phyloP scores from a whole-genome alignment of 106 monocot species.

The Apostasia shenzhenica region DNA sequence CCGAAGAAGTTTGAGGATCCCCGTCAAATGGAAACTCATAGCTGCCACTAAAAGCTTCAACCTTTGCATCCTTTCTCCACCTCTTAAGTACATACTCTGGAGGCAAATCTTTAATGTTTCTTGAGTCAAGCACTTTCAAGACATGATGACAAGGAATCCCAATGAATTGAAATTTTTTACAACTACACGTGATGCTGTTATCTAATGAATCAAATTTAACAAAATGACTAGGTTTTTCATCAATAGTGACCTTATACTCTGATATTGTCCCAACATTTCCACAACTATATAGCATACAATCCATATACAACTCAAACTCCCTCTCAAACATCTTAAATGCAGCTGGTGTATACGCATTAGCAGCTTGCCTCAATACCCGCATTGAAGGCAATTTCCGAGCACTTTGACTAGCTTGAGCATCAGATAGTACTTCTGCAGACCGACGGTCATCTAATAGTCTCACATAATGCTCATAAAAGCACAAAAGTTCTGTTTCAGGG shows the following conservation, averaged over 20 bases:
- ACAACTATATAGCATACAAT: slow-evolving; percentile 46
- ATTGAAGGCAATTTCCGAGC: slow-evolving; percentile 42
- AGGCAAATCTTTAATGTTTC: slow-evolving; percentile 73
- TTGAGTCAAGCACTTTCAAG: slow-evolving; percentile 60
- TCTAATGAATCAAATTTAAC: slow-evolving; percentile 52
- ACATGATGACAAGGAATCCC: slow-evolving; percentile 69
- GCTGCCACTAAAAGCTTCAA: slow-evolving; percentile 15
- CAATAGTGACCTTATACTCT: slow-evolving; percentile 43
- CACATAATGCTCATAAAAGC: slow-evolving; percentile 45
- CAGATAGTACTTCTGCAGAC: slow-evolving; percentile 39
- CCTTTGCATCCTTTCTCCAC: slow-evolving; percentile 68
- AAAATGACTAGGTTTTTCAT: slow-evolving; percentile 37
- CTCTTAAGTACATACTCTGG: slow-evolving; percentile 51
- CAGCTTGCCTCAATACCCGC: slow-evolving; percentile 65
- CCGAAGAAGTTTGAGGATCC: slow-evolving; percentile 26
- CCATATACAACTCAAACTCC: slow-evolving; percentile 69
- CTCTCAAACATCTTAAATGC: slow-evolving; percentile 68
- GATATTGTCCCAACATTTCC: slow-evolving; percentile 37
- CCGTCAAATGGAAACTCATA: slow-evolving; percentile 16
- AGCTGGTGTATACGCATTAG: slow-evolving; percentile 44
- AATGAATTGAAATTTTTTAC: slow-evolving; percentile 61
- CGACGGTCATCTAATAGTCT: slow-evolving; percentile 39
- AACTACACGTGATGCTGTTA: slow-evolving; percentile 39
- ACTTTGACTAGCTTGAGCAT: slow-evolving; percentile 39
- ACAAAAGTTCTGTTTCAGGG: slow-evolving; percentile 32